Evolutionary conservation across 441 rosid species (phyloP).

Genomic region (Brassica balearica): DNA sequence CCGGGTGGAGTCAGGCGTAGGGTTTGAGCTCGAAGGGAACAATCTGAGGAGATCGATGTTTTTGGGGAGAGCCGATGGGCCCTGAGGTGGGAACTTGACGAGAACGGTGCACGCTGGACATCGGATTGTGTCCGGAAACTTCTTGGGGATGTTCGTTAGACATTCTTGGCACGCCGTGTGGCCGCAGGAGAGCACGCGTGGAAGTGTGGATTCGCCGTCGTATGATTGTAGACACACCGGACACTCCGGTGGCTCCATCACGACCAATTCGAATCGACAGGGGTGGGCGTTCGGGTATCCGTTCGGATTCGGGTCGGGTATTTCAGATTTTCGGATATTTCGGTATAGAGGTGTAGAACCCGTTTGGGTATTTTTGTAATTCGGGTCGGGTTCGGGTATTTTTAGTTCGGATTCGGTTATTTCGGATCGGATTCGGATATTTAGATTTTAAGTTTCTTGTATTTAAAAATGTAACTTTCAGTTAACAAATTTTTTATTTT

Average conservation of each 20-base stretch:
- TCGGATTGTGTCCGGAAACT: conserved; percentile 67
- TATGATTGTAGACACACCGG: conserved; percentile 87
- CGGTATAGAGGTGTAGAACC: too few species aligned
- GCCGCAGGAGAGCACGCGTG: conserved; percentile 88
- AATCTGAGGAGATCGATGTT: conserved; percentile 91
- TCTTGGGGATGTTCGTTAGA: conserved; percentile 63
- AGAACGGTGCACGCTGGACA: conserved; percentile 91
- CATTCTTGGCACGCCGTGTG: conserved; percentile 86
- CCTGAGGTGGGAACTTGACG: conserved; percentile 73
- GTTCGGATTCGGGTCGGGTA: too few species aligned
- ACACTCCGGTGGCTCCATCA: conserved; percentile 75
- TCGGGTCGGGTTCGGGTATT: too few species aligned
- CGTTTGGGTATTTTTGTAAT: too few species aligned
- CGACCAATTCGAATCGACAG: not conserved
- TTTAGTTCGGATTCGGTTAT: too few species aligned
- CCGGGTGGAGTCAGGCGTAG: conserved; percentile 28
- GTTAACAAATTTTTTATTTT: too few species aligned
- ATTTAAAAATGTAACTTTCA: too few species aligned
- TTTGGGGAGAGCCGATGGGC: conserved; percentile 83
- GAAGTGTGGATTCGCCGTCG: conserved; percentile 61
- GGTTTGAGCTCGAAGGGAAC: conserved; percentile 42
- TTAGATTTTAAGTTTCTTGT: too few species aligned
- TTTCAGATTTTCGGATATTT: too few species aligned
- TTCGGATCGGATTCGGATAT: too few species aligned
- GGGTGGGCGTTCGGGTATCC: too few species aligned